These are phyloP conservation scores for Cryphonectria naterciae DNA, from an alignment of 2,329 filamentous ascomycete genomes.

Conservation along the genomic window DNA sequence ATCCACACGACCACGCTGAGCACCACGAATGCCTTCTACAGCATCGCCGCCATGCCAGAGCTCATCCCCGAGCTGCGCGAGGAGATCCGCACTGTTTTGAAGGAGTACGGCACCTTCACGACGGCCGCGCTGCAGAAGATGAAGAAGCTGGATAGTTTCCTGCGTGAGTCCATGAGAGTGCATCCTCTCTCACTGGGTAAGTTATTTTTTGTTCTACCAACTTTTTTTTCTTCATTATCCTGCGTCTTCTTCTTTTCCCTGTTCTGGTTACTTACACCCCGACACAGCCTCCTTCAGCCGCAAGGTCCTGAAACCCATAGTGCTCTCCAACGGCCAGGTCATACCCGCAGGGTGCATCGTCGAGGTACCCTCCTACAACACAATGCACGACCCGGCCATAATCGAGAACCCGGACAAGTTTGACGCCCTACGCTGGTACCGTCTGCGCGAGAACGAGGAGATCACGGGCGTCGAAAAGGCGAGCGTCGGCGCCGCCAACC, in stretches of 20 bases:
- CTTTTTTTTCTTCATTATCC: neutral
- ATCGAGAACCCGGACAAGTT: constrained; percentile 44
- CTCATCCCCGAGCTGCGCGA: constrained; percentile 54
- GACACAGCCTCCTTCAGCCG: constrained; percentile 49
- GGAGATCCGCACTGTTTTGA: constrained; percentile 49
- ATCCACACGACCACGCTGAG: constrained; percentile 56
- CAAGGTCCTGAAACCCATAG: constrained; percentile 54
- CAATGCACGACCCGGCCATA: constrained; percentile 43
- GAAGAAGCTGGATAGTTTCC: constrained; percentile 40
- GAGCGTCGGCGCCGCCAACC: constrained; percentile 38
- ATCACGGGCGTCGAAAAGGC: constrained; percentile 35
- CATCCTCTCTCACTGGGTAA: constrained; percentile 38
- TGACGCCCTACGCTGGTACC: constrained; percentile 45
- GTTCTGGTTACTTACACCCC: neutral
- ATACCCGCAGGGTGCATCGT: constrained; percentile 50
- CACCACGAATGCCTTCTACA: constrained; percentile 54
- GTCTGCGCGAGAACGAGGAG: constrained; percentile 37
- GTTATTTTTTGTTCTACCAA: constrained; percentile 27
- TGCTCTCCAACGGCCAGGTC: constrained; percentile 58
- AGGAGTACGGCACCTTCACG: constrained; percentile 38
- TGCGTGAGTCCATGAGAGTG: constrained; percentile 39
- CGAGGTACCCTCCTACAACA: constrained; percentile 44
- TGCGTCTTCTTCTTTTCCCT: neutral
- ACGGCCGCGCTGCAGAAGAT: constrained; percentile 37
- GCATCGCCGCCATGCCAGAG: constrained; percentile 54